Conservation (phyloP, 1,284 basidiomycete species). For the Xerocomus minutiporus region DNA sequence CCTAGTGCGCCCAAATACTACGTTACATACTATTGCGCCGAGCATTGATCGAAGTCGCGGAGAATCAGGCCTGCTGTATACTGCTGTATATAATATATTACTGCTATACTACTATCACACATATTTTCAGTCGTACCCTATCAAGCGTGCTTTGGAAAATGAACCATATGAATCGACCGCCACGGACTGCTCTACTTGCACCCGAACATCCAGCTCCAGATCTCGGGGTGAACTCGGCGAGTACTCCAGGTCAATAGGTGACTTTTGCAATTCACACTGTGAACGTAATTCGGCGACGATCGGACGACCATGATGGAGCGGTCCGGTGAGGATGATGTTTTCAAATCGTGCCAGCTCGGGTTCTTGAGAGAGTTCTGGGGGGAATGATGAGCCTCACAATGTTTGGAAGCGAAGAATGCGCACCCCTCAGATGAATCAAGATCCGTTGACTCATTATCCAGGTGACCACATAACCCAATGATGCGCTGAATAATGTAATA, state of each 20-base stretch:
- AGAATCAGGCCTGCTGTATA: slow-evolving; percentile 2
- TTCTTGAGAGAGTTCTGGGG: slow-evolving; percentile 25
- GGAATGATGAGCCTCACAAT: not conserved
- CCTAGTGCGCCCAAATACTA: not conserved
- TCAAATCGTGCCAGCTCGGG: slow-evolving; percentile 25
- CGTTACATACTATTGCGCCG: no score
- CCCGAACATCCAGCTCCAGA: slow-evolving; percentile 29
- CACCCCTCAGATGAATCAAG: slow-evolving; percentile 33
- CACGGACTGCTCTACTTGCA: slow-evolving; percentile 30
- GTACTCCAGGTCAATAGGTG: slow-evolving; percentile 24
- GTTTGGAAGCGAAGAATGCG: not conserved
- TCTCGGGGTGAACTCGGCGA: slow-evolving; percentile 15
- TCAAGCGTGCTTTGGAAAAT: slow-evolving; percentile 18
- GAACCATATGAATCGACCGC: slow-evolving; percentile 28
- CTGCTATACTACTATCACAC: slow-evolving; percentile 3
- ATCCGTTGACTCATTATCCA: slow-evolving; percentile 41
- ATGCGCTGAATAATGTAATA: slow-evolving; percentile 20
- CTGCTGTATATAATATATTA: slow-evolving; percentile 9
- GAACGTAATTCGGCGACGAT: slow-evolving; percentile 22
- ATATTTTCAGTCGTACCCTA: slow-evolving; percentile 5
- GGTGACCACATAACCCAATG: slow-evolving; percentile 34
- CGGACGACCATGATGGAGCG: slow-evolving; percentile 13
- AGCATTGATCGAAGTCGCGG: not conserved
- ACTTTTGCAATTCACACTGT: slow-evolving; percentile 23
- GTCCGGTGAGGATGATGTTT: slow-evolving; percentile 28